Evolutionary conservation across 2,329 filamentous ascomycete species (phyloP).

Genomic region (Colletotrichum truncatum): DNA sequence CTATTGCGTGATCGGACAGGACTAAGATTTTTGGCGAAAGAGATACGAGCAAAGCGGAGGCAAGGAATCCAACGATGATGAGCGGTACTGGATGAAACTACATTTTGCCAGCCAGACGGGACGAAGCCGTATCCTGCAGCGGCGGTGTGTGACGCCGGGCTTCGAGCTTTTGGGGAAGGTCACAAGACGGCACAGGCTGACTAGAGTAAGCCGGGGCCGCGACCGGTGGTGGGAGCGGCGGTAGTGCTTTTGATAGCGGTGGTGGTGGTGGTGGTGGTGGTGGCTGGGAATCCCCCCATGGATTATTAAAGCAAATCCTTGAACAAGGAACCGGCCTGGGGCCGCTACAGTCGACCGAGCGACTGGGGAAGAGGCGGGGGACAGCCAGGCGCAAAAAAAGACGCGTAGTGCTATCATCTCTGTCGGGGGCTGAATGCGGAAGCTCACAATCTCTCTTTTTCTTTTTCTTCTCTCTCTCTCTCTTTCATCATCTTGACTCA

Average conservation of each 20-base stretch:
- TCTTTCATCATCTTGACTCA: slow-evolving; percentile 9
- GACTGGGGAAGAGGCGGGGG: not conserved
- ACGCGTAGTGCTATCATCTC: not conserved
- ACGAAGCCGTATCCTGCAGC: not conserved
- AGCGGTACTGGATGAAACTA: not conserved
- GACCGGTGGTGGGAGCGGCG: slow-evolving; percentile 6
- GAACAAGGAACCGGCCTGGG: slow-evolving; percentile 3
- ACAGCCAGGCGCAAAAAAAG: not conserved
- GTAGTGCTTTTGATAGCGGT: not conserved
- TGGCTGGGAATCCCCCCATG: not conserved
- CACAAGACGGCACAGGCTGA: not conserved
- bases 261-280: not conserved
- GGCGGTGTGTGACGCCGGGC: not conserved
- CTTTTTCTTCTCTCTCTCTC: not conserved
- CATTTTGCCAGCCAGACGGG: not conserved
- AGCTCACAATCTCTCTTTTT: not conserved
- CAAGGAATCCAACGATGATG: too few relatives aligned
- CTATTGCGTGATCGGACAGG: slow-evolving; percentile 23
- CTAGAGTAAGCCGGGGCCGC: slow-evolving; percentile 3
- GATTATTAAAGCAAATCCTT: not conserved
- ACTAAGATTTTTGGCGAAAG: not conserved
- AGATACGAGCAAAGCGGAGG: not conserved
- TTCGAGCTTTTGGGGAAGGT: too few relatives aligned
- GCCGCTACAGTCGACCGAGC: not conserved
- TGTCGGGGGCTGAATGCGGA: slow-evolving; percentile 11